Percentiles rank a stretch among this genome's conserved stretches.
Conservation (phyloP, 352 stramenopile genomes). For the Aphanomyces euteiches region DNA sequence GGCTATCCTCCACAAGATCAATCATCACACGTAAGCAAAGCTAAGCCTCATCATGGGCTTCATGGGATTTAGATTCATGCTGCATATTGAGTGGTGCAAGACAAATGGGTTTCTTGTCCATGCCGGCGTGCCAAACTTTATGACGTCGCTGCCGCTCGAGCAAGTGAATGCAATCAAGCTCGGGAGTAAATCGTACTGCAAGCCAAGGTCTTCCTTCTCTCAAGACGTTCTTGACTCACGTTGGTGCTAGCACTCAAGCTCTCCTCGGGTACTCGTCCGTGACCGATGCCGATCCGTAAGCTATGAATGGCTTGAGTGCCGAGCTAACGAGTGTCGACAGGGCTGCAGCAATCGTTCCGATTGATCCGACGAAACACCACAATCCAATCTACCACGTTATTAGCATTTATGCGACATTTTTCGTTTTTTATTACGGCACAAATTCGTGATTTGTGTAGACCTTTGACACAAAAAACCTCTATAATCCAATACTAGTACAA, state of each 20-base stretch:
- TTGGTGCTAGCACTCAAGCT: constrained; percentile 15
- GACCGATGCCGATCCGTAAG: not conserved
- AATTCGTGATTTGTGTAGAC: too few species aligned
- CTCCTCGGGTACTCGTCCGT: constrained; percentile 13
- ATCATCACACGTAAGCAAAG: not conserved
- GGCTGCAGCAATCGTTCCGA: too few species aligned
- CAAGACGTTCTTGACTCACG: not conserved
- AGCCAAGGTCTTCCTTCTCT: constrained; percentile 11
- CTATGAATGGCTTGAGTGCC: not conserved
- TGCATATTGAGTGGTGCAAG: constrained; percentile 1
- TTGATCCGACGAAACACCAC: not conserved
- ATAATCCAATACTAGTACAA: too few species aligned
- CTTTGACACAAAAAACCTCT: too few species aligned
- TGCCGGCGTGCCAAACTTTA: constrained; percentile 12
- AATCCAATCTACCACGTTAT: constrained; percentile 1
- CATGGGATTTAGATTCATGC: not conserved
- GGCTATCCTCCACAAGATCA: not conserved
- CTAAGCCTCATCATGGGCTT: not conserved
- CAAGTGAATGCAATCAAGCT: constrained; percentile 19
- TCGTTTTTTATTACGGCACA: too few species aligned
- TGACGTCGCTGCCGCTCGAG: constrained; percentile 16
- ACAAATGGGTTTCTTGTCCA: not conserved
- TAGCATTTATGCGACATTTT: constrained; percentile 25
- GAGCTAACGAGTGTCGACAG: too few species aligned
- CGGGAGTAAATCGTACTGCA: constrained; percentile 20